A percentile compares a stretch with the other conserved stretches of the same genome.
These are phyloP conservation scores for Yarrowia yakushimensis DNA, from an alignment of 805 yeast species.

Conservation along the genomic window DNA sequence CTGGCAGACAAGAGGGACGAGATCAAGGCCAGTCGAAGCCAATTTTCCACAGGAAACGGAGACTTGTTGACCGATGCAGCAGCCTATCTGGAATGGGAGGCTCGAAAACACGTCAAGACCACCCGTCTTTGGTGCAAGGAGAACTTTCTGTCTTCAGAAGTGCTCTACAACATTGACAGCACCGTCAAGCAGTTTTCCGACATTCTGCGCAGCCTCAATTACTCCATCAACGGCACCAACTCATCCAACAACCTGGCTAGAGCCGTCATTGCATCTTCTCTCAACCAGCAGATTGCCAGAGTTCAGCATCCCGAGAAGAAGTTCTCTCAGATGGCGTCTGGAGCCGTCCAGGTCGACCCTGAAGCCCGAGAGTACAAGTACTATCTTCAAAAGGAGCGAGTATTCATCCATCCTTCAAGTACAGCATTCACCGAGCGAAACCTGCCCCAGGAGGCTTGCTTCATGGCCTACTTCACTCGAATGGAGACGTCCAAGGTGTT, in stretches of 20 bases:
- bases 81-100: slow-evolving; percentile 54
- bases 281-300: slow-evolving; percentile 78
- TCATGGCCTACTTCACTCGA: slow-evolving; percentile 60
- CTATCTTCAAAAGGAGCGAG: slow-evolving; percentile 62
- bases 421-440: slow-evolving; percentile 55
- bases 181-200: slow-evolving; percentile 66
- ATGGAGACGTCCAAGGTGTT: slow-evolving; percentile 62
- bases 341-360: slow-evolving; percentile 81
- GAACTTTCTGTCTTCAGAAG: slow-evolving; percentile 58
- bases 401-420: slow-evolving; percentile 86
- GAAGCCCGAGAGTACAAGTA: slow-evolving; percentile 70
- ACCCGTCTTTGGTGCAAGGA: slow-evolving; percentile 50
- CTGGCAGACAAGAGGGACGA: slow-evolving; percentile 62
- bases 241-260: slow-evolving; percentile 51
- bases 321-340: slow-evolving; percentile 62
- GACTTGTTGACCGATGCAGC: slow-evolving; percentile 67
- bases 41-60: slow-evolving; percentile 52
- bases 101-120: slow-evolving; percentile 32
- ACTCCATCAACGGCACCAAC: slow-evolving; percentile 50
- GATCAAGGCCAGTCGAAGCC: slow-evolving; percentile 44
- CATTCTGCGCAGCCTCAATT: slow-evolving; percentile 45
- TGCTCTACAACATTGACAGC: slow-evolving; percentile 67
- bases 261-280: slow-evolving; percentile 73
- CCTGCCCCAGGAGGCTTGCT: slow-evolving; percentile 41
- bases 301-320: slow-evolving; percentile 81